These are phyloP conservation scores for Nakazawaea ishiwadae DNA, from an alignment of 805 yeast species.

Conservation along the genomic window DNA sequence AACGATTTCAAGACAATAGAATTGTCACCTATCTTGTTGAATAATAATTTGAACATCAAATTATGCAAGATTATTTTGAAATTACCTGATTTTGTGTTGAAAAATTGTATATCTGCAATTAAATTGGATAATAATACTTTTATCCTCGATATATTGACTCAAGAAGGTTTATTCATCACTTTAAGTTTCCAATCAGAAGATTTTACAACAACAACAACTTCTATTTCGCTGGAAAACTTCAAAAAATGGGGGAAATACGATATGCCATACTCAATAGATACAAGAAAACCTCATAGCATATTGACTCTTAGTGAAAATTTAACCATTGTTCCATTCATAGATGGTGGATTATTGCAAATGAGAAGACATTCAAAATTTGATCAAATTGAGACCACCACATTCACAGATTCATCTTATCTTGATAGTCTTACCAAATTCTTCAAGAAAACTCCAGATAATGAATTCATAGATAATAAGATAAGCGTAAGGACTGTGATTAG, in stretches of 20 bases:
- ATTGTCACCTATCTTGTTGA: constrained; percentile 35
- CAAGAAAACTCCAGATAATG: constrained; percentile 15
- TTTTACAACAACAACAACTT: constrained; percentile 27
- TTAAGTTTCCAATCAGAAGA: constrained; percentile 36
- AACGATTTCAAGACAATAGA: constrained; percentile 27
- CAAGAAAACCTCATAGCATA: constrained; percentile 51
- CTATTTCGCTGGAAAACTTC: constrained; percentile 23
- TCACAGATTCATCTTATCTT: constrained; percentile 49
- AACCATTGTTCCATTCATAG: constrained; percentile 57
- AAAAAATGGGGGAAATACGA: constrained; percentile 63
- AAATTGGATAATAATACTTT: constrained; percentile 30
- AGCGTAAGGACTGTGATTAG: constrained; percentile 18
- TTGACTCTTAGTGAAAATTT: constrained; percentile 24
- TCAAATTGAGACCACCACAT: constrained; percentile 26
- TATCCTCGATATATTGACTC: constrained; percentile 51
- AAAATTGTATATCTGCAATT: constrained; percentile 28
- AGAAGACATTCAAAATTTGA: constrained; percentile 22
- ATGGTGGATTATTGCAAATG: constrained; percentile 73
- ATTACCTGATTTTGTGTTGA: constrained; percentile 32
- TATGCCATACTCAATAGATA: constrained; percentile 60
- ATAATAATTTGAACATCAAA: constrained; percentile 28
- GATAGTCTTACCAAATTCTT: constrained; percentile 25
- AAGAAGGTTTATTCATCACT: constrained; percentile 47
- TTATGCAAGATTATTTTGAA: constrained; percentile 33
- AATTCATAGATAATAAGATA: constrained; percentile 18